Evolutionary conservation across 73 alveolate species (phyloP).

Genomic region (Paramecium sonneborni): DNA sequence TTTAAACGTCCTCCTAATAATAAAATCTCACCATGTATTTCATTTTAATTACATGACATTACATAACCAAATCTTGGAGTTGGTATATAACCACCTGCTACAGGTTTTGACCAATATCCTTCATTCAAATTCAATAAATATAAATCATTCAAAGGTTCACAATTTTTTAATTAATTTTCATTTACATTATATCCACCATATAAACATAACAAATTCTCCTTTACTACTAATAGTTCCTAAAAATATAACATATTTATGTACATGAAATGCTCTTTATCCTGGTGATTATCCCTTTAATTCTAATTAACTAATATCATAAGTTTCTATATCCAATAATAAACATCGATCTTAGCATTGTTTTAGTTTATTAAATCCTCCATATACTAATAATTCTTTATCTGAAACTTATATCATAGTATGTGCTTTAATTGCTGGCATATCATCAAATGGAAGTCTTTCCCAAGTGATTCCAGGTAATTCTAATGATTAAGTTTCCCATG

Average conservation of each 20-base stretch:
- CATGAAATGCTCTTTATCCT: conserved; percentile 68
- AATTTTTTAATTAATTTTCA: conserved; percentile 54
- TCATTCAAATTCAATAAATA: conserved; percentile 54
- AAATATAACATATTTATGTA: background rate
- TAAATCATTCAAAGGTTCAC: conserved; percentile 57
- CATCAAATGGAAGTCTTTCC: conserved; percentile 38
- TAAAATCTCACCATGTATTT: conserved; percentile 54
- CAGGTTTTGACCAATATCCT: conserved; percentile 66
- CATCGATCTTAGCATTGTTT: conserved; percentile 54
- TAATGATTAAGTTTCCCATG: conserved; percentile 40
- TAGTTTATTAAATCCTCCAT: conserved; percentile 63
- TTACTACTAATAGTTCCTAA: background rate
- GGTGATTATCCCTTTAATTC: conserved; percentile 60
- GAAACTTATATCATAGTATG: conserved; percentile 49
- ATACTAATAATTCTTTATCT: conserved; percentile 9
- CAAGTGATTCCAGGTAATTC: conserved; percentile 57
- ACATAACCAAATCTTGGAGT: conserved; percentile 62
- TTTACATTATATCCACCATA: conserved; percentile 59
- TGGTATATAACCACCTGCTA: conserved; percentile 64
- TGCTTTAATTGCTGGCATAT: conserved; percentile 60
- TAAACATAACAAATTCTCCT: conserved; percentile 58
- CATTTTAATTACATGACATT: conserved; percentile 59
- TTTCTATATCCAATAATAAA: conserved; percentile 50
- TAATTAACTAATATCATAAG: background rate
- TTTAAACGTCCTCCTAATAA: conserved; percentile 58